phyloP scores from a whole-genome alignment of 345 rosid species.

The Eucalyptus pauciflora region DNA sequence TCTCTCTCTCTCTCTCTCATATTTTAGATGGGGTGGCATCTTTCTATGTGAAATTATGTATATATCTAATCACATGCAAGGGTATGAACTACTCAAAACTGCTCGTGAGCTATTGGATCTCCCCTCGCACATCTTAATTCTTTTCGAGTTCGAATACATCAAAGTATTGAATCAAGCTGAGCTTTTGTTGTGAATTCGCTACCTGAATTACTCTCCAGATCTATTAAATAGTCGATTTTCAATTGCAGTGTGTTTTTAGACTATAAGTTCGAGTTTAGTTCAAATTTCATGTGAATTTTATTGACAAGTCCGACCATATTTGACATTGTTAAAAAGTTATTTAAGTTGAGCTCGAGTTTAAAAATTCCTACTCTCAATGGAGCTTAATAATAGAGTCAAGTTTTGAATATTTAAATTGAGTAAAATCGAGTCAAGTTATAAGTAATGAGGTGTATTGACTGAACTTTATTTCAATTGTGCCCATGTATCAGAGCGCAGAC shows the following conservation, averaged over 20 bases:
- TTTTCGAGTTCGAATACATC: background rate
- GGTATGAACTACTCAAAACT: background rate
- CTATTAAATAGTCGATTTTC: too few relatives aligned
- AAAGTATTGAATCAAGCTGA: too few relatives aligned
- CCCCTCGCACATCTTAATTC: background rate
- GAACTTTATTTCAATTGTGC: background rate
- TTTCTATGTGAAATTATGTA: background rate
- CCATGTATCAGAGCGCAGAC: fast-evolving
- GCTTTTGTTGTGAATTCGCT: background rate
- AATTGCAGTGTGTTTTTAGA: too few relatives aligned
- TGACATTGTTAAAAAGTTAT: too few relatives aligned
- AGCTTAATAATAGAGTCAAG: background rate
- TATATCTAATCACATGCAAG: background rate
- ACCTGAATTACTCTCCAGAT: background rate
- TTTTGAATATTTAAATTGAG: too few relatives aligned
- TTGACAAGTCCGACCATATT: background rate
- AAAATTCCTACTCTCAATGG: too few relatives aligned
- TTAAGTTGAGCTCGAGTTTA: background rate
- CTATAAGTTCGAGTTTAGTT: too few relatives aligned
- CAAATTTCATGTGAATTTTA: too few relatives aligned
- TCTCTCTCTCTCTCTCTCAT: background rate
- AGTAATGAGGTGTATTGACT: background rate
- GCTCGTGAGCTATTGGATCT: fast-evolving
- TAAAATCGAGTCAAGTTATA: too few relatives aligned
- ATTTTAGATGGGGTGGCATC: fast-evolving